A percentile compares a stretch with the other conserved stretches of the same genome.
Conservation (phyloP, 129 eudicot genomes). For the Saposhnikovia divaricata region DNA sequence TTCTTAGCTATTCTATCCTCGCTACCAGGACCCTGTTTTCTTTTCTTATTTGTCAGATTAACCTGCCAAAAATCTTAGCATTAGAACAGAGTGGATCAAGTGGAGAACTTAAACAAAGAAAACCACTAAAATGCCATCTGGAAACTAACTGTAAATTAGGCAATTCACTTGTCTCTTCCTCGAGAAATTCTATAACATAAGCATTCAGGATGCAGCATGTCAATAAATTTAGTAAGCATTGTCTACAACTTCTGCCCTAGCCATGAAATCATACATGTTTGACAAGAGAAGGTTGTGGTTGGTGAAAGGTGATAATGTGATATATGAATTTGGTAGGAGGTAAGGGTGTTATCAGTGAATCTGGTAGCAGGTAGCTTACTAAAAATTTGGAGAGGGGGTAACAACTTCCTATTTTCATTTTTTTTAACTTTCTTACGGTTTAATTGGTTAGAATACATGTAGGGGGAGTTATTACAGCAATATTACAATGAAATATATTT, state of each 20-base stretch:
- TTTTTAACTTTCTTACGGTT: neutral
- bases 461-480: neutral
- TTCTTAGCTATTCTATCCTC: conserved; percentile 47
- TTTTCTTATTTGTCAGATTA: conserved; percentile 32
- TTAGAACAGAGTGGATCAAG: conserved; percentile 1
- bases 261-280: neutral
- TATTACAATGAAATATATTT: no score
- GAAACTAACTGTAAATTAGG: neutral
- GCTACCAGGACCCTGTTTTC: conserved; percentile 35
- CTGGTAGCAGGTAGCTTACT: neutral
- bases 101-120: neutral
- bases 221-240: neutral
- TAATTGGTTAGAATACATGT: neutral
- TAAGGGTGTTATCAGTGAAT: neutral
- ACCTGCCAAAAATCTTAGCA: conserved; percentile 27
- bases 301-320: no score
- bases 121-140: neutral
- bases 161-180: neutral
- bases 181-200: neutral
- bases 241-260: neutral
- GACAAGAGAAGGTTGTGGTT: neutral
- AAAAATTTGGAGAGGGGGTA: neutral
- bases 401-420: neutral
- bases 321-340: neutral
- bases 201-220: neutral